Percentiles rank a stretch among this genome's conserved stretches.
Evolutionary conservation across 148 eudicot genomes (phyloP).

Genomic region (Vaccinium myrtillus): DNA sequence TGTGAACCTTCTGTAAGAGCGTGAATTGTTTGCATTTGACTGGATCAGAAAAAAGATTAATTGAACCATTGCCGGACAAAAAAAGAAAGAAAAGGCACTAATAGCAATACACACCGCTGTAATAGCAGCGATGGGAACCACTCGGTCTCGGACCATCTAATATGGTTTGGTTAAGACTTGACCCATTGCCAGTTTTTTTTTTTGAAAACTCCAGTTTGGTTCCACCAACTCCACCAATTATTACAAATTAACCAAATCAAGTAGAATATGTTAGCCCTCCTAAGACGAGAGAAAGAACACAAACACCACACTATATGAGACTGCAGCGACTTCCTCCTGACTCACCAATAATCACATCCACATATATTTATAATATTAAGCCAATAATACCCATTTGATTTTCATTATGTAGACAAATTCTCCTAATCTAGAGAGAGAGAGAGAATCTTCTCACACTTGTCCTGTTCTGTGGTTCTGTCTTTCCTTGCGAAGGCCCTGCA

Average conservation of each 20-base stretch:
- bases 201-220: too few relatives aligned
- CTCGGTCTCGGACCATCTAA: background rate
- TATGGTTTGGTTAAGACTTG: background rate
- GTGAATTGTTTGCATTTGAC: too few relatives aligned
- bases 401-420: background rate
- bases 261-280: background rate
- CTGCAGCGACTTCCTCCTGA: background rate
- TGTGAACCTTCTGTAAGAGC: too few relatives aligned
- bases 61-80: background rate
- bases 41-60: too few relatives aligned
- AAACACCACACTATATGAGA: background rate
- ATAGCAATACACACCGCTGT: background rate
- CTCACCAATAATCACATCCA: background rate
- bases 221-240: slow-evolving; percentile 4
- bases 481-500: background rate
- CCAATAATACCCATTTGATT: background rate
- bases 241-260: background rate
- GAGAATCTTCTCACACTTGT: slow-evolving; percentile 4
- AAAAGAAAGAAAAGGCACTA: background rate
- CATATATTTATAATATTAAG: background rate
- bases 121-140: background rate
- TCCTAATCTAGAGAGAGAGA: background rate
- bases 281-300: background rate
- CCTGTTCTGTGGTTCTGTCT: background rate
- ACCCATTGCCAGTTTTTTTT: too few relatives aligned